These are phyloP conservation scores for Dothiorella sarmentorum DNA, from an alignment of 2,329 filamentous ascomycete species.

Conservation along the genomic window DNA sequence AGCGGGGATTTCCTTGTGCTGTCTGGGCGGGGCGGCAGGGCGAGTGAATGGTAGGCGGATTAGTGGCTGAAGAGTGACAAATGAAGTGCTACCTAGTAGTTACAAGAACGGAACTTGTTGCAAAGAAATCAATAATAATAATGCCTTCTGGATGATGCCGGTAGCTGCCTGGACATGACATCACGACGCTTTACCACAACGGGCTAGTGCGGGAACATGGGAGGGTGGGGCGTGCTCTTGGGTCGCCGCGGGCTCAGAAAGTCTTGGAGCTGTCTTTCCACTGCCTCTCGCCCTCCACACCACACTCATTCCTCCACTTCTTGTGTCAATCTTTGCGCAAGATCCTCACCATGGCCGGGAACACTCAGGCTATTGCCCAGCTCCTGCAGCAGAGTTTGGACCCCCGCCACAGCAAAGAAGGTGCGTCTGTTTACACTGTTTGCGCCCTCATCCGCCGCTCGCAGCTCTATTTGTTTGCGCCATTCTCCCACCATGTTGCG, in stretches of 20 bases:
- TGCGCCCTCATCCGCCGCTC: background rate
- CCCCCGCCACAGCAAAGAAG: slow-evolving; percentile 82
- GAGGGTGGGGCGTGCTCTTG: background rate
- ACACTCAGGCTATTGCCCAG: slow-evolving; percentile 66
- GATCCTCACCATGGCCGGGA: slow-evolving; percentile 52
- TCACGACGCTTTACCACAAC: background rate
- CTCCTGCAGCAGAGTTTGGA: slow-evolving; percentile 89
- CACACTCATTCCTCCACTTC: background rate
- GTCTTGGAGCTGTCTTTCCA: slow-evolving; percentile 16
- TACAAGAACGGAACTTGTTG: too few relatives aligned
- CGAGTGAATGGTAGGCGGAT: background rate
- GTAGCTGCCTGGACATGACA: slow-evolving; percentile 1
- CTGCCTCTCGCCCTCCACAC: background rate
- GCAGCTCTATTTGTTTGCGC: slow-evolving; percentile 13
- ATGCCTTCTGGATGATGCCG: too few relatives aligned
- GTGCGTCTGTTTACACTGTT: slow-evolving; percentile 49
- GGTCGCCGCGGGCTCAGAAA: slow-evolving; percentile 11
- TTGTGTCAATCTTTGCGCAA: slow-evolving; percentile 5
- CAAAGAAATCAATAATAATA: too few relatives aligned
- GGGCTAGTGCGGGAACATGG: background rate
- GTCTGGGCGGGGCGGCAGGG: background rate
- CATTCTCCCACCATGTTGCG: background rate
- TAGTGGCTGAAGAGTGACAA: too few relatives aligned
- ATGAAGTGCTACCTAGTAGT: too few relatives aligned
- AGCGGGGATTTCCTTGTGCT: too few relatives aligned